Conservation (phyloP, 1,139 yeast genomes). For the Trichomonascaceae sp. region DNA sequence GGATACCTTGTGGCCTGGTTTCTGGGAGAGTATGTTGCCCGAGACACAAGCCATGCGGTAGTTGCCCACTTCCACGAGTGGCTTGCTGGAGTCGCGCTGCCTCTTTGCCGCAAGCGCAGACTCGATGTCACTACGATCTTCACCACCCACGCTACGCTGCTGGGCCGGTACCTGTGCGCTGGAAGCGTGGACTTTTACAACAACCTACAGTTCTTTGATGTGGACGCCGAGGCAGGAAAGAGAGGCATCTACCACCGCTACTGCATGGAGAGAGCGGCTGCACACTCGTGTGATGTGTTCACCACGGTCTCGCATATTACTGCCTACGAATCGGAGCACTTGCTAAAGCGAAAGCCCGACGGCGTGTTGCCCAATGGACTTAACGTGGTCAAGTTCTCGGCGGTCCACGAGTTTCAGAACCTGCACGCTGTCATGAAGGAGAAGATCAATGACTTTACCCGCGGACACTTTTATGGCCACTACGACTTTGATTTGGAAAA, state of each 20-base stretch:
- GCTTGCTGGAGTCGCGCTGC: constrained; percentile 94
- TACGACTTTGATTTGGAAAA: constrained; percentile 90
- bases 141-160: constrained; percentile 92
- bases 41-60: constrained; percentile 76
- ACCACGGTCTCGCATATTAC: constrained; percentile 96
- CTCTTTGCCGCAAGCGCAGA: constrained; percentile 80
- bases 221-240: constrained; percentile 96
- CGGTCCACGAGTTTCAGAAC: constrained; percentile 96
- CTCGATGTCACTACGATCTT: constrained; percentile 91
- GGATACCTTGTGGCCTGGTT: constrained; percentile 97
- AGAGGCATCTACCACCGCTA: constrained; percentile 95
- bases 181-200: constrained; percentile 94
- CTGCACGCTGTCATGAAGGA: constrained; percentile 86
- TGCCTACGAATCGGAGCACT: constrained; percentile 86
- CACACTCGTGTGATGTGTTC: constrained; percentile 93
- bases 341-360: constrained; percentile 90
- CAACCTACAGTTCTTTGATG: constrained; percentile 80
- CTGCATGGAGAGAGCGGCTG: constrained; percentile 93
- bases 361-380: constrained; percentile 96
- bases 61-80: constrained; percentile 96
- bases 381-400: constrained; percentile 90
- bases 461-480: constrained; percentile 96
- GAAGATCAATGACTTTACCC: constrained; percentile 83
- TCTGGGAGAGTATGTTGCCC: constrained; percentile 77
- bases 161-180: constrained; percentile 93